Evolutionary conservation across 345 rosid species (phyloP), one percentile per base, ranked within the genome.

Genomic region (rapeseed (Brassica napus)): DNA sequence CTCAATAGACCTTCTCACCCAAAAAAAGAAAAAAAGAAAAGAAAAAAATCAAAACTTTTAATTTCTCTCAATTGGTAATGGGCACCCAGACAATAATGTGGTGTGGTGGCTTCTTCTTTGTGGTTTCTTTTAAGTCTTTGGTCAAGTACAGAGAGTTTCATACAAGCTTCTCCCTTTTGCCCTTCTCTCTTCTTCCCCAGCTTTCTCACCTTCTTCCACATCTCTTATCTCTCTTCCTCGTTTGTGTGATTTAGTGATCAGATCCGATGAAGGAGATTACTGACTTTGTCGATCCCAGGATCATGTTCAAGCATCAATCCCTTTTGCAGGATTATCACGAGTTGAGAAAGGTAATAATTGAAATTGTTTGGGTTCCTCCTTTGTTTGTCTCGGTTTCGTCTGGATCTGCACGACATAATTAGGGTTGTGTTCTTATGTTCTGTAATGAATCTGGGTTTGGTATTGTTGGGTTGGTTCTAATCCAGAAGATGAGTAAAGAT

Each of bases 81-180:
- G 77, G 62, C 71, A 64, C 15, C 61, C 77, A 79, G 73, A 83
- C 77, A 86, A 83, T 86, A 82, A 89, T 90, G 91, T 88, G 94
- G 83, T 79, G 83, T 80, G 92, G 91, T 49, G 57, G 57, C 18
- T 49, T 49, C 92, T 86, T 88, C 91, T 90, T 85, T 84, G 88
- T 86, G 87, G 85, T 86, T 88, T 86, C 86, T 81, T 49, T n/a
- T n/a, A 69, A 85, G 92, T 87, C 91, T 89, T 71, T 73, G 93
- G 95, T 90, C 92, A 90, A 61, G 65, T 5, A 92, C 18, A 49
- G 18, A 44, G 52, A 82, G 86, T 87, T 88, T 76, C 85, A 83
- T 87, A 85, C 85, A 77, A 89, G 85, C 83, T 85, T 82, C 80
- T 37, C 82, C 85, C 74, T 8, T 79, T 77, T 75, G 2, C 58